phyloP scores from a whole-genome alignment of 1,139 yeast genomes.

The Yamadazyma sp. region DNA sequence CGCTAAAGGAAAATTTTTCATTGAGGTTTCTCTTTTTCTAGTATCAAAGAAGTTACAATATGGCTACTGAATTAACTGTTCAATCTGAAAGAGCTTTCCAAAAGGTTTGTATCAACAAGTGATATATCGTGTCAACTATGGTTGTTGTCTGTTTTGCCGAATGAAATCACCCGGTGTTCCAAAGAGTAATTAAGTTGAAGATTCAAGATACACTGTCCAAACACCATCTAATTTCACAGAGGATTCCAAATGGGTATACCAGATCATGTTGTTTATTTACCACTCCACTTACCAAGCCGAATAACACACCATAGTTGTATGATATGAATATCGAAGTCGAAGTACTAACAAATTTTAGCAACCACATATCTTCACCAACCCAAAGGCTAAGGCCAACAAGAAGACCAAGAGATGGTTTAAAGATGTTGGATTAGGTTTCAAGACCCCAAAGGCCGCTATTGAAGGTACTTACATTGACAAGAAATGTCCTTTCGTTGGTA shows the following conservation, averaged over 20 bases:
- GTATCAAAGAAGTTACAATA: constrained; percentile 36
- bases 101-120: constrained; percentile 70
- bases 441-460: constrained; percentile 99
- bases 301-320: no score
- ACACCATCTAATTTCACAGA: no score
- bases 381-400: constrained; percentile 98
- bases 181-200: not conserved
- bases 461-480: constrained; percentile 99
- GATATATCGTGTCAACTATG: not conserved
- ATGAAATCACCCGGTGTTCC: not conserved
- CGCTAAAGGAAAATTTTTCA: constrained; percentile 16
- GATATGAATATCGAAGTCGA: not conserved
- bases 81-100: constrained; percentile 99
- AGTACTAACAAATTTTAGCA: constrained; percentile 60
- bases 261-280: no score
- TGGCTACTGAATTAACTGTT: constrained; percentile 99
- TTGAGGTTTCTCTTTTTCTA: constrained; percentile 9
- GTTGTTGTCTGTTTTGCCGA: not conserved
- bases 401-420: constrained; percentile 99
- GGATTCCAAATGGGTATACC: no score
- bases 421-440: constrained; percentile 99
- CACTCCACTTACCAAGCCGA: no score
- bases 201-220: no score
- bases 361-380: constrained; percentile 99
- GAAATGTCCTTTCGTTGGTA: constrained; percentile 99